phyloP scores from a whole-genome alignment of 352 stramenopile species.

The Globisporangium echinulatum region DNA sequence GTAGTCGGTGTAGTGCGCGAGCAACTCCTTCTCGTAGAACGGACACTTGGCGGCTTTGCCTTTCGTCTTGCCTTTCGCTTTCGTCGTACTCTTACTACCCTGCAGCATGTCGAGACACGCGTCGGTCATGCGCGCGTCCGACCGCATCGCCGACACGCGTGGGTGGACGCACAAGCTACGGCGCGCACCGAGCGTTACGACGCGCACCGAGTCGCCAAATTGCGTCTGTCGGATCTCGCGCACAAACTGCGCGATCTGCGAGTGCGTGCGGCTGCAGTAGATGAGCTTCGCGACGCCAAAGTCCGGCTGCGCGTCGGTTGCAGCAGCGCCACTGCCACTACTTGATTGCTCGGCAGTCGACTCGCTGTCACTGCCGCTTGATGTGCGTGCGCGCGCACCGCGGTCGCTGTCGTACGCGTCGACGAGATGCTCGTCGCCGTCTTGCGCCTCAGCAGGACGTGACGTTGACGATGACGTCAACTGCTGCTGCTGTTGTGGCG shows the following conservation, averaged over 20 bases:
- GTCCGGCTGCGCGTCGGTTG: slow-evolving; percentile 19
- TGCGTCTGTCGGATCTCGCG: slow-evolving; percentile 80
- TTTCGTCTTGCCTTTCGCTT: slow-evolving; percentile 26
- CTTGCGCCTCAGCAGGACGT: background rate
- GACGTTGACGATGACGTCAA: background rate
- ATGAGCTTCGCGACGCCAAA: slow-evolving; percentile 79
- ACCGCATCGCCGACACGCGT: slow-evolving; percentile 51
- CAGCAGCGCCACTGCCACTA: too few species aligned
- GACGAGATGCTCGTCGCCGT: slow-evolving; percentile 59
- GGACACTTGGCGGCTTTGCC: slow-evolving; percentile 66
- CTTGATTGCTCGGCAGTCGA: too few species aligned
- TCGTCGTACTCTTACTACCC: slow-evolving; percentile 37
- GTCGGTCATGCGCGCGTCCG: slow-evolving; percentile 78
- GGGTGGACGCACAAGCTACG: slow-evolving; percentile 84
- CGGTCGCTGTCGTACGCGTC: slow-evolving; percentile 73
- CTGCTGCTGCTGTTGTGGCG: slow-evolving; percentile 4
- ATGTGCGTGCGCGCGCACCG: slow-evolving; percentile 1
- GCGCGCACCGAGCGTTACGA: slow-evolving; percentile 75
- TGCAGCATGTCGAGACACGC: slow-evolving; percentile 86
- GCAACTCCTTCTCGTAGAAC: slow-evolving; percentile 75
- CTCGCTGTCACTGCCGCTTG: slow-evolving; percentile 29
- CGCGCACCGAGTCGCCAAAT: slow-evolving; percentile 64
- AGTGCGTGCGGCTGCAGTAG: slow-evolving; percentile 88
- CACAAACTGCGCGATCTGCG: slow-evolving; percentile 87
- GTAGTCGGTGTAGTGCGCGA: slow-evolving; percentile 71